phyloP scores from a whole-genome alignment of 345 rosid genomes.

The Hirschfeldia incana region DNA sequence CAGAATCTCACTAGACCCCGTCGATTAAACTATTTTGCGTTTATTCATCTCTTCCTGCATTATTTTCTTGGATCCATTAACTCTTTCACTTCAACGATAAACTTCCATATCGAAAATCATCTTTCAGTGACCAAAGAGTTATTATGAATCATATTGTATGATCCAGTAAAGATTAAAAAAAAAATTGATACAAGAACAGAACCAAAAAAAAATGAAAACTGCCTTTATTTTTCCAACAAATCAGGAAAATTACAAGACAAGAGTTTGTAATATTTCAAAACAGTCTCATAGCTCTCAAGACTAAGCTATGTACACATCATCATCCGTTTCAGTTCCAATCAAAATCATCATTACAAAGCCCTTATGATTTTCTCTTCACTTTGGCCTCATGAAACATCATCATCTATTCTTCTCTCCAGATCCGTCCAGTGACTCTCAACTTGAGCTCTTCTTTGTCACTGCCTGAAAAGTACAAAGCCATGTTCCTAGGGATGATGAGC shows the following conservation, averaged over 20 bases:
- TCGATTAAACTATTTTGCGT: background rate
- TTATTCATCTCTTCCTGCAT: background rate
- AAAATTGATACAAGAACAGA: background rate
- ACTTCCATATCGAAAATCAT: background rate
- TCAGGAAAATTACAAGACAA: constrained; percentile 27
- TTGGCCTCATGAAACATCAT: background rate
- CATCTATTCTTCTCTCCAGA: constrained; percentile 74
- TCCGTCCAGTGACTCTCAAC: constrained; percentile 76
- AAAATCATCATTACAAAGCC: constrained; percentile 7
- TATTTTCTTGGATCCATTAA: background rate
- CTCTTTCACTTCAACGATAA: background rate
- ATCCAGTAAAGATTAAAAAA: background rate
- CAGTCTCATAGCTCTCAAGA: constrained; percentile 27
- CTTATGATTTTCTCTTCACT: background rate
- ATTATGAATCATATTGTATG: background rate
- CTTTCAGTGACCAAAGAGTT: background rate
- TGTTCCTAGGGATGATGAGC: constrained; percentile 71
- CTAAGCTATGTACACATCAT: constrained; percentile 24
- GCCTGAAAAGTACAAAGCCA: constrained; percentile 85
- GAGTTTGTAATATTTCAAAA: constrained; percentile 12
- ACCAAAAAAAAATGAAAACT: background rate
- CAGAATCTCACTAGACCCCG: background rate
- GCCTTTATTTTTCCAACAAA: constrained; percentile 17
- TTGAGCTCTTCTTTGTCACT: constrained; percentile 87
- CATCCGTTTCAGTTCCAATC: constrained; percentile 19